phyloP scores from a whole-genome alignment of 2,329 filamentous ascomycete species.

The Penicillium vulpinum region DNA sequence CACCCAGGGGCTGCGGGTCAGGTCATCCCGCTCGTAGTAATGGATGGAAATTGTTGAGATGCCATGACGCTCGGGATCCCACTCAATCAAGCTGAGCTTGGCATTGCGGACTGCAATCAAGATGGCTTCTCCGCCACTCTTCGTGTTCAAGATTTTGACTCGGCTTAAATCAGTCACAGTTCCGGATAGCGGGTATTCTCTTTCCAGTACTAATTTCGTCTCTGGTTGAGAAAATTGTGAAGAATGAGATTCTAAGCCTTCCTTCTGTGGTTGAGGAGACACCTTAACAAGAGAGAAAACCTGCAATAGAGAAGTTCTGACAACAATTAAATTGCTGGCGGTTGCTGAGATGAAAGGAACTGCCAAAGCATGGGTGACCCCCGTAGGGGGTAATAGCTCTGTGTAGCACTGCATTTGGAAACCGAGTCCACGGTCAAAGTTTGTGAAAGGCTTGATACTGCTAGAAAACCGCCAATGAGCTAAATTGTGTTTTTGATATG shows the following conservation, averaged over 20 bases:
- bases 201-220: slow-evolving; percentile 78
- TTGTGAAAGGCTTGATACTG: neutral
- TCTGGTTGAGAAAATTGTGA: slow-evolving; percentile 63
- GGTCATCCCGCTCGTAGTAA: slow-evolving; percentile 94
- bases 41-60: slow-evolving; percentile 92
- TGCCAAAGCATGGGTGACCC: slow-evolving; percentile 82
- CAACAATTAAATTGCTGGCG: slow-evolving; percentile 82
- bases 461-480: slow-evolving; percentile 10
- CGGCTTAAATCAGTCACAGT: slow-evolving; percentile 80
- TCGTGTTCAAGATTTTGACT: slow-evolving; percentile 70
- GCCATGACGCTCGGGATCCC: slow-evolving; percentile 77
- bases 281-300: slow-evolving; percentile 76
- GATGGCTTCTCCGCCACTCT: slow-evolving; percentile 79
- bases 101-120: slow-evolving; percentile 85
- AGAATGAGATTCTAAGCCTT: slow-evolving; percentile 48
- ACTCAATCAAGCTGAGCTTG: slow-evolving; percentile 89
- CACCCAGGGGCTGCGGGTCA: slow-evolving; percentile 79
- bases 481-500: slow-evolving; percentile 5
- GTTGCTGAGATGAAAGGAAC: slow-evolving; percentile 74
- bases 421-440: neutral
- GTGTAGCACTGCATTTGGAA: slow-evolving; percentile 89
- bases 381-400: slow-evolving; percentile 89
- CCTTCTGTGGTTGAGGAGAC: slow-evolving; percentile 45
- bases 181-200: slow-evolving; percentile 80
- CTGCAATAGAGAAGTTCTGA: slow-evolving; percentile 89